Conservation (phyloP, 176 grass and related monocot species). For the Alloteropsis semialata region DNA sequence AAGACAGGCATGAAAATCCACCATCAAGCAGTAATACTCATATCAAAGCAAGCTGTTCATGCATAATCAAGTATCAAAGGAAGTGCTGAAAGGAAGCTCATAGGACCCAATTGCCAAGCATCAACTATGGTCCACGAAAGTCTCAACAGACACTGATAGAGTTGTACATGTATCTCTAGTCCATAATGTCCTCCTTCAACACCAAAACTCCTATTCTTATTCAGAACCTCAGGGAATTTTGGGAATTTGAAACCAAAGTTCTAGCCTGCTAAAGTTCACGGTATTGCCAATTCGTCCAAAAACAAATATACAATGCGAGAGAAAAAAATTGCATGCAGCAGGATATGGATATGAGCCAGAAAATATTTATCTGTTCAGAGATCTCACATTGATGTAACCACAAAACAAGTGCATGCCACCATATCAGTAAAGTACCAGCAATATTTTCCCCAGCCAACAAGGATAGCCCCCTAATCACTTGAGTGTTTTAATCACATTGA, state of each 20-base stretch:
- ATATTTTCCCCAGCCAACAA: slow-evolving; percentile 1
- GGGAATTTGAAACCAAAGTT: neutral
- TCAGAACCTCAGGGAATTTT: neutral
- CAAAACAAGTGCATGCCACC: neutral
- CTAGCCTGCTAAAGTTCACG: neutral
- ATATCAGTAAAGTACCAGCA: neutral
- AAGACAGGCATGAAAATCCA: neutral
- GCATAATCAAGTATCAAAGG: neutral
- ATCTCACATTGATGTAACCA: neutral
- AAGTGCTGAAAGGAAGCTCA: neutral
- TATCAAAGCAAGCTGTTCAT: neutral
- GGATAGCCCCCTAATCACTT: neutral
- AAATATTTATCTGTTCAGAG: slow-evolving; percentile 7
- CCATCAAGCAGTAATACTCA: neutral
- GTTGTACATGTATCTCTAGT: neutral
- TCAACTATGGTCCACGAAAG: neutral
- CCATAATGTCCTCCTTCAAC: neutral
- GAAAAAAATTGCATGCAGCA: neutral
- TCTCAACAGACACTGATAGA: neutral
- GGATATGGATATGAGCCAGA: neutral
- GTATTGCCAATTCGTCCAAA: neutral
- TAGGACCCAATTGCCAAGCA: neutral
- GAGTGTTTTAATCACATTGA: too few relatives aligned
- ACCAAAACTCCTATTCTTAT: neutral
- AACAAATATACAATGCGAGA: slow-evolving; percentile 2